Evolutionary conservation across 306 rosid species (phyloP).

Genomic region (Gleditsia sinensis): DNA sequence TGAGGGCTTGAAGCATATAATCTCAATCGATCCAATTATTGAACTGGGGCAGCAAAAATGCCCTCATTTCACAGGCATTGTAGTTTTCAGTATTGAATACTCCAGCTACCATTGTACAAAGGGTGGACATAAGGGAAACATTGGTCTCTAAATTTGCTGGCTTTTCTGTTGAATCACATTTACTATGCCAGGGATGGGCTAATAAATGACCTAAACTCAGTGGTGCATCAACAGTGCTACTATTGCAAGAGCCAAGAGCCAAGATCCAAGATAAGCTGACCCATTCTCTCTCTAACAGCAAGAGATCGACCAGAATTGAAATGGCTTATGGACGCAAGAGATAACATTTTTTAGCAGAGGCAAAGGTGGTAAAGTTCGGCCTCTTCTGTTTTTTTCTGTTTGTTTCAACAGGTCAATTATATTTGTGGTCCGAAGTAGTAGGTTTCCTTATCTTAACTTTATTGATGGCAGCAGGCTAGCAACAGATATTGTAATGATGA

Average conservation of each 20-base stretch:
- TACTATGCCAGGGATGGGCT: background rate
- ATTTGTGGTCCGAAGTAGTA: background rate
- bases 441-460: background rate
- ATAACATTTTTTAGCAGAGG: background rate
- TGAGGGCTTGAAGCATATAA: background rate
- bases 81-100: conserved; percentile 40
- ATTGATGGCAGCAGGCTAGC: background rate
- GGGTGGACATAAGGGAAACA: background rate
- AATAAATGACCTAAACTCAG: background rate
- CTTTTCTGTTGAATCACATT: background rate
- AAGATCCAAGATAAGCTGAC: no score
- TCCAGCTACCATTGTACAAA: conserved; percentile 18
- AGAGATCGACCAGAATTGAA: background rate
- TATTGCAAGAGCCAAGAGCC: background rate
- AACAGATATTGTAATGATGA: background rate
- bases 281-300: no score
- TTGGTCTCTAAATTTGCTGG: background rate
- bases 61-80: conserved; percentile 29
- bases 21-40: conserved; percentile 10
- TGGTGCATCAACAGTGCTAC: background rate
- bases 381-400: background rate
- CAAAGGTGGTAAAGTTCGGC: background rate
- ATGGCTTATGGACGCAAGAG: background rate
- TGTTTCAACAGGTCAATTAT: background rate
- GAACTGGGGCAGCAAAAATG: background rate